Base-by-base conservation (phyloP, 192 early-diverging fungal genomes). In the Umbelopsis isabellina region DNA sequence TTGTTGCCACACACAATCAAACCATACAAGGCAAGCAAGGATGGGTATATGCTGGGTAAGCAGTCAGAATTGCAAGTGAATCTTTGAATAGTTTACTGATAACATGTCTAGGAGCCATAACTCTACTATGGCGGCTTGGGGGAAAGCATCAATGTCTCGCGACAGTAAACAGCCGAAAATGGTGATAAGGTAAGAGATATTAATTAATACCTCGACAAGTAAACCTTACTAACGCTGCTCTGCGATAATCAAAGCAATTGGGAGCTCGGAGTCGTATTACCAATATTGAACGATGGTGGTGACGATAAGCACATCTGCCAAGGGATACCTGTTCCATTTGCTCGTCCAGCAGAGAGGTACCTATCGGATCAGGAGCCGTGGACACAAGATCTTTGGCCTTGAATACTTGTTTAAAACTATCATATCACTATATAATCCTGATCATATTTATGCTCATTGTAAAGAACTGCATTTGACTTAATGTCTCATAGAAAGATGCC, bases 251-350 rank as follows among this genome's bases (percentile, higher is more conserved):
- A 8, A 30, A 78, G 71, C 53, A 80, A 80, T 65, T 80, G 79
- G 79, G 79, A 80, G 61, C 46, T 80, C 12, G 79, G 79, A 8
- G 79, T 80, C 8, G 74, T 80, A 18, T 20, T 76, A 4, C 79
- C 79, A 8, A 47, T 76, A 9, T n/a, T 25, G 27, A 66, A 70
- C 13, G 21, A 68, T 11, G 68, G 49, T 3, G 1, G 35, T 18
- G 67, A 69, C 2, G 48, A 23, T 5, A 27, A 30, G 18, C 55
- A 61, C 30, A 8, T 61, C 5, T 61, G 55, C 30, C 65, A 49
- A n/a, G 69, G 66, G 18, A 67, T 72, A 12, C 71, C 71, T 23
- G 64, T 72, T 15, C 76, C 76, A 27, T 78, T 61, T 50, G 16
- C 69, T 20, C 49, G 76, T 11, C 76, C 76, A 8, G 61, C 72